A percentile compares a stretch with the other conserved stretches of the same genome.
phyloP scores from a whole-genome alignment of 2,329 filamentous ascomycete genomes.

The Aureobasidium pullulans region DNA sequence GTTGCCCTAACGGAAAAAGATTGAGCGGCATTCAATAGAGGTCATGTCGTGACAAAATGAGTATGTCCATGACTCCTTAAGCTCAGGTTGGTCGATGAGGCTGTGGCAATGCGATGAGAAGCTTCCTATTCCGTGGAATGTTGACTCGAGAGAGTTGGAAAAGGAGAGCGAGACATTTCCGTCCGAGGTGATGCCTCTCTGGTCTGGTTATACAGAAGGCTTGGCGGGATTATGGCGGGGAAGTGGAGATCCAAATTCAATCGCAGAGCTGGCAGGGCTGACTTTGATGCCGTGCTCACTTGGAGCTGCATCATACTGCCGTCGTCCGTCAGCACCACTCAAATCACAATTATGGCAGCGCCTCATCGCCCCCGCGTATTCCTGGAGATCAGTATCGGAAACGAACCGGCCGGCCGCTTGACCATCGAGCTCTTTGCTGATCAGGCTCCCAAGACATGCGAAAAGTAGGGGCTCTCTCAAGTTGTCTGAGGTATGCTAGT shows the following conservation, averaged over 20 bases:
- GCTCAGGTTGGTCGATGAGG: not conserved
- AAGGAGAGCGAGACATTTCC: not conserved
- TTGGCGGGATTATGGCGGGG: not conserved
- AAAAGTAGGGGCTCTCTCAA: slow-evolving; percentile 36
- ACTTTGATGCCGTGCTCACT: not conserved
- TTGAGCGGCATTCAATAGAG: not conserved
- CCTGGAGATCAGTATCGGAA: slow-evolving; percentile 35
- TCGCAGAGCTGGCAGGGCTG: not conserved
- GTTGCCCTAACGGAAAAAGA: not conserved
- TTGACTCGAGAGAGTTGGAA: not conserved
- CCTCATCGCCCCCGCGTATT: slow-evolving; percentile 32
- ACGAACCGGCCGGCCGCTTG: slow-evolving; percentile 35
- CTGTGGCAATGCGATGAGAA: not conserved
- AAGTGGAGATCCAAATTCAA: not conserved
- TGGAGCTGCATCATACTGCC: not conserved
- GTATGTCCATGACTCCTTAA: not conserved
- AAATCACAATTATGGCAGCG: not conserved
- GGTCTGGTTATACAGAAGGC: not conserved
- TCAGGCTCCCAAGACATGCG: slow-evolving; percentile 38
- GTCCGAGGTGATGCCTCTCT: not conserved
- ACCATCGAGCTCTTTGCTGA: slow-evolving; percentile 40
- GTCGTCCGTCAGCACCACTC: not conserved
- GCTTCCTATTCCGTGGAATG: too few relatives aligned
- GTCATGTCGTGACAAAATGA: not conserved
- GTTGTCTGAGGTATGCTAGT: not conserved